Evolutionary conservation across 2,329 filamentous ascomycete genomes (phyloP), one percentile per base, ranked within the genome.

Genomic region (Penicillium aurantiogriseum): DNA sequence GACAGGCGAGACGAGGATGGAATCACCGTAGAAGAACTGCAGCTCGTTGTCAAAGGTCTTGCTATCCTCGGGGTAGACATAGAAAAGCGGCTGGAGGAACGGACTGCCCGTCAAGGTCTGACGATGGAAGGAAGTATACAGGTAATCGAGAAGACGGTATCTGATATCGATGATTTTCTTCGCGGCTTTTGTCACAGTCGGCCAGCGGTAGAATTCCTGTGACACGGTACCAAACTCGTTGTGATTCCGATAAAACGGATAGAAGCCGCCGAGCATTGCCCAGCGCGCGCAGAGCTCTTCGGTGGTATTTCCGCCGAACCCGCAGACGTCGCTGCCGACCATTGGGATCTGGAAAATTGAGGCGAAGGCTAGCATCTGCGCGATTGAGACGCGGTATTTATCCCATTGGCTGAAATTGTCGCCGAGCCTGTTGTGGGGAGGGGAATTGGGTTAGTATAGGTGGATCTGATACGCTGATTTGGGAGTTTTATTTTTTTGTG

Each of bases 71-170:
- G 84, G 89, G 69, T 92, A 92, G 29, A 85, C 69, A 77, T 87
- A 93, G 75, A 89, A 91, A 55, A 92, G 73, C 0, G 90, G 89
- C 64, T 85, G 85, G 54, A 91, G 76, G 61, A 86, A 78, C 0
- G 90, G 88, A 2, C 80, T 81, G 35, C 90, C 90, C 43, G 82
- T 81, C 19, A 78, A 67, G 31, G 80, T 82, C 70, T 90, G 83
- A 56, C 77, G 74, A 69, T 86, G 79, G 64, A 91, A 79, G 0
- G 86, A 84, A 1, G 89, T 92, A 78, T 93, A 92, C 58, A 90
- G 80, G 75, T 92, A 92, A 67, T 92, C 89, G 13, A 92, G 79
- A n/a, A 92, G 79, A 33, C 83, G 81, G 76, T 92, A 92, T n/a
- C 90, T 83, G 47, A 86, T 85, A 31, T 82, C 82, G 65, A 92